These are phyloP conservation scores for Gymnopilus dilepis DNA, from an alignment of 768 basidiomycete species.

Conservation along the genomic window DNA sequence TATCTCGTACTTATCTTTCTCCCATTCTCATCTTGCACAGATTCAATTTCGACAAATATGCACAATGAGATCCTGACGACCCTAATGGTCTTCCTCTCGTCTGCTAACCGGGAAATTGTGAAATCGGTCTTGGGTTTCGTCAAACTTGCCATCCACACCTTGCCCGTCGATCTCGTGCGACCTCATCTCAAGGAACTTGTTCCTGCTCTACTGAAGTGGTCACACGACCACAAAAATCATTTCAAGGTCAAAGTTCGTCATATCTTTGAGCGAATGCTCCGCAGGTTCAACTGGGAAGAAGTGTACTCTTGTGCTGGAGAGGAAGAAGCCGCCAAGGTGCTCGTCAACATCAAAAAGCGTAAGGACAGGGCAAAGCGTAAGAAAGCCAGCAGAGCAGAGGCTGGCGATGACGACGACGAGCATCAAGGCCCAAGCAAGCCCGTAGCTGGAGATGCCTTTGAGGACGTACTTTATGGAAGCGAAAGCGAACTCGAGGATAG, in stretches of 20 bases:
- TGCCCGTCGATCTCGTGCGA: constrained; percentile 72
- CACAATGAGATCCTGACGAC: constrained; percentile 86
- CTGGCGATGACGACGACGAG: constrained; percentile 58
- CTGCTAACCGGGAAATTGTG: constrained; percentile 96
- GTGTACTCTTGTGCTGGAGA: constrained; percentile 76
- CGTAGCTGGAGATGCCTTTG: constrained; percentile 86
- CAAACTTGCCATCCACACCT: constrained; percentile 90
- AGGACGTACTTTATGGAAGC: constrained; percentile 96
- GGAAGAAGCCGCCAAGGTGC: constrained; percentile 85
- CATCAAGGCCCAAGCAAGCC: constrained; percentile 54
- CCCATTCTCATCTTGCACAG: constrained; percentile 40
- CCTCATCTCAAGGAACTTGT: constrained; percentile 81
- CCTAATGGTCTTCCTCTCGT: constrained; percentile 87
- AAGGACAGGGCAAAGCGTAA: constrained; percentile 94
- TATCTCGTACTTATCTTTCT: constrained; percentile 12
- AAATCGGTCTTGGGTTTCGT: constrained; percentile 95
- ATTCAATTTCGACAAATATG: constrained; percentile 71
- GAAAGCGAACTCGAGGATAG: constrained; percentile 87
- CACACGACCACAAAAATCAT: constrained; percentile 98
- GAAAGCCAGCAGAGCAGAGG: constrained; percentile 66
- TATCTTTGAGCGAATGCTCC: constrained; percentile 94
- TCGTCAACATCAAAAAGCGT: constrained; percentile 93
- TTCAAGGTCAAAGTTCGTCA: constrained; percentile 97
- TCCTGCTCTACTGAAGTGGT: constrained; percentile 87
- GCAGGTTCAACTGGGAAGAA: constrained; percentile 88